These are phyloP conservation scores for Phyllostachys edulis DNA, from an alignment of 176 grass and related monocot species.

Conservation along the genomic window DNA sequence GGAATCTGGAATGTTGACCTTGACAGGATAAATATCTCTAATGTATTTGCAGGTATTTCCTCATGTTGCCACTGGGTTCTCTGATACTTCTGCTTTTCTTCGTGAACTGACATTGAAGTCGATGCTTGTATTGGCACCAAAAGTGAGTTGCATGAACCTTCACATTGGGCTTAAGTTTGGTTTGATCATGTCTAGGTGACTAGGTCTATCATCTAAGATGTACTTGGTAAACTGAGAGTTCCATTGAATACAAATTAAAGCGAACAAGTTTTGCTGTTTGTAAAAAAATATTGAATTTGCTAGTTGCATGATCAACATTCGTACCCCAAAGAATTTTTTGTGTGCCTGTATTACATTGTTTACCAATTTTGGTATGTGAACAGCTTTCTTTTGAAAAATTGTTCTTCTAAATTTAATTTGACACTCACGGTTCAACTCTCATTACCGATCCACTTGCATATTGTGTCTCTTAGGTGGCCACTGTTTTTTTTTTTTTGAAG, in stretches of 20 bases:
- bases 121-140: constrained; percentile 94
- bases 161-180: constrained; percentile 7
- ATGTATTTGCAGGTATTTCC: constrained; percentile 75
- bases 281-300: not conserved
- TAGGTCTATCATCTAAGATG: not conserved
- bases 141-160: constrained; percentile 55
- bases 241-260: not conserved
- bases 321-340: not conserved
- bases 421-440: not conserved
- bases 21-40: constrained; percentile 40
- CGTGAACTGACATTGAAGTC: constrained; percentile 95
- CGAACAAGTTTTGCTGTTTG: not conserved
- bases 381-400: not conserved
- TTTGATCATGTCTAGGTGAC: not conserved
- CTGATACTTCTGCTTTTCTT: constrained; percentile 89
- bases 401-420: constrained; percentile 2
- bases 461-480: not conserved
- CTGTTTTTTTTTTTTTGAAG: not conserved
- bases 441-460: not conserved
- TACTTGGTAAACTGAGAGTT: not conserved
- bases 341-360: not conserved
- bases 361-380: not conserved
- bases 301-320: not conserved
- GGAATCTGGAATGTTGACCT: constrained; percentile 17
- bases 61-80: constrained; percentile 95